These are phyloP conservation scores for Cyanodermella asteris DNA, from an alignment of 2,329 filamentous ascomycete species.

Conservation along the genomic window DNA sequence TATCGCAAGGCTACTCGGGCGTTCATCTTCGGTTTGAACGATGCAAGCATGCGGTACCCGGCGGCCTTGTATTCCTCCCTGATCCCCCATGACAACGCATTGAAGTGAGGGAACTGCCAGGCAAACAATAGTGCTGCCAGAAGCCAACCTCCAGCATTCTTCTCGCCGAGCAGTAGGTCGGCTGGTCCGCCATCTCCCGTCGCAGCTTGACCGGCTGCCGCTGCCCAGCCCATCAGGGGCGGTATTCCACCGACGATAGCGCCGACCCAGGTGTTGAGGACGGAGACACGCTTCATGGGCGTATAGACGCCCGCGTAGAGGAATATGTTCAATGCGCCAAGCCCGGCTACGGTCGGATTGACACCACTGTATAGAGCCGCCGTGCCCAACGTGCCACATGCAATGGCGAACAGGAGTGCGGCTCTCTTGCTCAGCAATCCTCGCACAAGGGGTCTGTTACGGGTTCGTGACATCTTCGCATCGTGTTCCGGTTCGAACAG, in stretches of 20 bases:
- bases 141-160: constrained; percentile 65
- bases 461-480: constrained; percentile 79
- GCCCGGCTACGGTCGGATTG: constrained; percentile 74
- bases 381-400: constrained; percentile 46
- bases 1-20: constrained; percentile 75
- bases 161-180: constrained; percentile 52
- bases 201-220: constrained; percentile 72
- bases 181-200: constrained; percentile 53
- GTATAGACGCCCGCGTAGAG: constrained; percentile 89
- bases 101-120: constrained; percentile 98
- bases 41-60: constrained; percentile 53
- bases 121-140: constrained; percentile 66
- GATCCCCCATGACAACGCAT: constrained; percentile 74
- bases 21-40: constrained; percentile 71
- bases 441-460: constrained; percentile 72
- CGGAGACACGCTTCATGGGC: constrained; percentile 68
- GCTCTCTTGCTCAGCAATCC: constrained; percentile 49
- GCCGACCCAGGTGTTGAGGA: constrained; percentile 85
- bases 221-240: constrained; percentile 94
- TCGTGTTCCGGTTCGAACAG: constrained; percentile 81
- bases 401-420: constrained; percentile 59
- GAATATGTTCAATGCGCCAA: constrained; percentile 66
- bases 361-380: constrained; percentile 67
- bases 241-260: constrained; percentile 84
- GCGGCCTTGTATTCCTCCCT: constrained; percentile 65